Evolutionary conservation across 2,329 filamentous ascomycete species (phyloP).

Genomic region (Lecanicillium sp.): DNA sequence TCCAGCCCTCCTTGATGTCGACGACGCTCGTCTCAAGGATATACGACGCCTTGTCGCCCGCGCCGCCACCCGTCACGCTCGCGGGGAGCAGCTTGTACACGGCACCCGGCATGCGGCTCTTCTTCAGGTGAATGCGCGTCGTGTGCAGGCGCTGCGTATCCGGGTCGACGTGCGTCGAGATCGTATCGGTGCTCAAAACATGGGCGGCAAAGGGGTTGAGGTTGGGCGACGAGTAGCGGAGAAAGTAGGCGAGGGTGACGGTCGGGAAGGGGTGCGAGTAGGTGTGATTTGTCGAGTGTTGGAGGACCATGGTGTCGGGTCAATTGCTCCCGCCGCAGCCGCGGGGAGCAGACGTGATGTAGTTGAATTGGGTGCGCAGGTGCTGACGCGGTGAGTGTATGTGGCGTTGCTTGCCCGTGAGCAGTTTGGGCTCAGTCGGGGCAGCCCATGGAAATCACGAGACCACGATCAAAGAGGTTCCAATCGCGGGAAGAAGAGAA

Average conservation of each 20-base stretch:
- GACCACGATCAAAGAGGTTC: background rate
- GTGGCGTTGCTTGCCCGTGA: constrained; percentile 13
- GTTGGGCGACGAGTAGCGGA: constrained; percentile 68
- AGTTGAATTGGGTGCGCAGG: constrained; percentile 1
- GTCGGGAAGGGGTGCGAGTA: constrained; percentile 80
- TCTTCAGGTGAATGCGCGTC: constrained; percentile 74
- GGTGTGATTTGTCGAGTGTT: constrained; percentile 60
- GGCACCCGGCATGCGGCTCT: constrained; percentile 67
- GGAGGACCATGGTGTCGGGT: constrained; percentile 52
- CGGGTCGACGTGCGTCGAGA: constrained; percentile 66
- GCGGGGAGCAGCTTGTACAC: constrained; percentile 70
- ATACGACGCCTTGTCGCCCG: constrained; percentile 66
- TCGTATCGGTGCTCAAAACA: constrained; percentile 78
- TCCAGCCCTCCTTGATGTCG: constrained; percentile 74
- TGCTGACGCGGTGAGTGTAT: background rate
- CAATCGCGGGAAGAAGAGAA: constrained; percentile 2
- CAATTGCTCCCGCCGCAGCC: constrained; percentile 15
- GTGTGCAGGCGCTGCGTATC: constrained; percentile 70
- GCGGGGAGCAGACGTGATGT: constrained; percentile 10
- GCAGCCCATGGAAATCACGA: constrained; percentile 19
- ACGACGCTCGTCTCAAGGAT: constrained; percentile 76
- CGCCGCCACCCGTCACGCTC: constrained; percentile 58
- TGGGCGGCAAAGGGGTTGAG: constrained; percentile 76
- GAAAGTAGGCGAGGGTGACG: constrained; percentile 83
- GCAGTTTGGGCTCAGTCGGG: constrained; percentile 20